These are phyloP conservation scores for Friedmanniomyces simplex DNA, from an alignment of 495 filamentous ascomycete species.

Conservation along the genomic window DNA sequence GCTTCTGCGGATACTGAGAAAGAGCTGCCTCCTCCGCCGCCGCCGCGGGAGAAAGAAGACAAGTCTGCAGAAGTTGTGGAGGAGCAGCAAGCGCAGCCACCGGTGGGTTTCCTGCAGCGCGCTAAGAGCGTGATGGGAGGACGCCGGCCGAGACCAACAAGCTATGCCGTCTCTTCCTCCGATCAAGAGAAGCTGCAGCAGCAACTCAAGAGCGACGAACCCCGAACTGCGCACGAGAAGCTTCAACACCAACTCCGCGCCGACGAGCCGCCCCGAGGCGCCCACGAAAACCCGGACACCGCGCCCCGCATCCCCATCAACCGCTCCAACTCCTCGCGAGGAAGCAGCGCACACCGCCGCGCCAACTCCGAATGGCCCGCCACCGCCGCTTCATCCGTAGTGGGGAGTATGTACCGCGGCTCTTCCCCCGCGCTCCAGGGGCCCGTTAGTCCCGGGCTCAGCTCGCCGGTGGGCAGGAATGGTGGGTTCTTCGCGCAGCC, in stretches of 20 bases:
- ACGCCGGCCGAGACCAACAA: slow-evolving; percentile 22
- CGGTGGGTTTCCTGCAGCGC: slow-evolving; percentile 55
- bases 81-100: slow-evolving; percentile 22
- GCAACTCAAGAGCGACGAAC: slow-evolving; percentile 38
- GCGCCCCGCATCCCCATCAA: slow-evolving; percentile 70
- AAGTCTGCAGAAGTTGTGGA: slow-evolving; percentile 15
- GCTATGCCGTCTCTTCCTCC: slow-evolving; percentile 28
- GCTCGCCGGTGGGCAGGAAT: slow-evolving; percentile 39
- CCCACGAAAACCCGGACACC: slow-evolving; percentile 57
- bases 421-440: slow-evolving; percentile 44
- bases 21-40: slow-evolving; percentile 67
- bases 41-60: slow-evolving; percentile 43
- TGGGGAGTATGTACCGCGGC: slow-evolving; percentile 76
- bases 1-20: slow-evolving; percentile 52
- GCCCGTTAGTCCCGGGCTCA: slow-evolving; percentile 45
- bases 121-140: slow-evolving; percentile 59
- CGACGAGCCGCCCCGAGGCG: too few species aligned
- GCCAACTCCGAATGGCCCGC: slow-evolving; percentile 56
- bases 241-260: too few species aligned
- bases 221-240: slow-evolving; percentile 32
- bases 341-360: slow-evolving; percentile 41
- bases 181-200: slow-evolving; percentile 41
- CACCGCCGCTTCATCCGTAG: slow-evolving; percentile 44
- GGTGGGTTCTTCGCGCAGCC: slow-evolving; percentile 42
- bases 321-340: slow-evolving; percentile 53